Conservation (phyloP, 2,329 filamentous ascomycete species). For the Beauveria caledonica region DNA sequence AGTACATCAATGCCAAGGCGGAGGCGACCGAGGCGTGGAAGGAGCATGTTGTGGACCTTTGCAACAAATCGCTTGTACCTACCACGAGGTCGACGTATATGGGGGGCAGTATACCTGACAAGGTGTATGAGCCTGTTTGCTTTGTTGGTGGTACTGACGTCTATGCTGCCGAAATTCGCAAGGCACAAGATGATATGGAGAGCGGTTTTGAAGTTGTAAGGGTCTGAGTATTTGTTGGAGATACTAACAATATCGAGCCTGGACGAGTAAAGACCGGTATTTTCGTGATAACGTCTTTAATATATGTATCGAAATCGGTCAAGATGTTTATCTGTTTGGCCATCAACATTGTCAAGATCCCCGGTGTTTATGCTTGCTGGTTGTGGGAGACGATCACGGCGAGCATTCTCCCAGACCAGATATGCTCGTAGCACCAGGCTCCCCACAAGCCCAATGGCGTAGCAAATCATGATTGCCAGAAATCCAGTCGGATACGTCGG, state of each 20-base stretch:
- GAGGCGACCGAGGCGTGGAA: not conserved
- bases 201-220: not conserved
- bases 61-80: not conserved
- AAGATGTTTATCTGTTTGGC: not conserved
- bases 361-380: not conserved
- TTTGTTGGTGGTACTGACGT: not conserved
- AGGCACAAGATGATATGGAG: not conserved
- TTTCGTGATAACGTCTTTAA: not conserved
- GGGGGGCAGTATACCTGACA: conserved; percentile 7
- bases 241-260: not conserved
- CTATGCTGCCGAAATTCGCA: not conserved
- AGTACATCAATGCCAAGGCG: conserved; percentile 1
- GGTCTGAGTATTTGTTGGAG: not conserved
- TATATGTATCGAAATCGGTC: not conserved
- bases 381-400: conserved; percentile 31
- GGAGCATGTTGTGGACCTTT: not conserved
- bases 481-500: conserved; percentile 56
- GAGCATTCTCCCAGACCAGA: conserved; percentile 42
- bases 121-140: not conserved
- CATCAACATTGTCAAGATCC: not conserved
- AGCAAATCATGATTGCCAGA: conserved; percentile 52
- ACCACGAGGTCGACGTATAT: conserved; percentile 5
- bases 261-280: not conserved
- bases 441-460: conserved; percentile 38
- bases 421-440: conserved; percentile 40